Base-by-base conservation (phyloP, 306 rosid species). In the Arachis hypogaea region DNA sequence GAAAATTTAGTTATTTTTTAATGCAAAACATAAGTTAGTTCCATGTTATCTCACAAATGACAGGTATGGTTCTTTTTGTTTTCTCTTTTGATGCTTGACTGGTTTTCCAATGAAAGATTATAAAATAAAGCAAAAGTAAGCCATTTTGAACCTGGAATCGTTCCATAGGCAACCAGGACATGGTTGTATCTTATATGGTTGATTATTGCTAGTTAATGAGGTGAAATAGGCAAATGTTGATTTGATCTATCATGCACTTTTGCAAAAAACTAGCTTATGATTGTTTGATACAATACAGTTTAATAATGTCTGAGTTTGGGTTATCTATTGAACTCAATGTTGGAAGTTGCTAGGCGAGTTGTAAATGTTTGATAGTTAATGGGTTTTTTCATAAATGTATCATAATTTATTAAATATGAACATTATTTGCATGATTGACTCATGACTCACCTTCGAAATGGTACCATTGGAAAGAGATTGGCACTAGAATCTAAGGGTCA, bases 201-300 rank as follows among this genome's bases (percentile, higher is more conserved):
- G 40, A 5, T 59, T 10, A 10, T 36, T 33, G 16, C 4, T 8
- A 60, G 65, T 36, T 72, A 8, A 14, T 57, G 11, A 52, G 40
- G 42, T 62, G 5, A 54, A 40, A 10, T 28, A 7, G 16, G 1
- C 14, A 11, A 43, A 16, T 58, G 51, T 16, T 49, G 59, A 44
- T 45, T 14, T 49, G 59, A 44, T 45, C 10, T 65, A 44, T 42
- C 3, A 9, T 57, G 30, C 44, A 30, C 72, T 65, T 2, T 65
- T 45, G 66, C 44, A 50, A 45, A 56, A 56, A n/a, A 4, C 30
- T 72, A 49, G 78, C 1, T 59, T 52, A 11, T 72, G 16, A 58
- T 33, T n/a, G 56, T 28, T 46, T 41, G 5, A 8, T 73, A 8
- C 59, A 5, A 14, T 47, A 1, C 38, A 71, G 14, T 71, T 11